Conservation (phyloP, 2,329 filamentous ascomycete species). For the Venturia oleaginea region DNA sequence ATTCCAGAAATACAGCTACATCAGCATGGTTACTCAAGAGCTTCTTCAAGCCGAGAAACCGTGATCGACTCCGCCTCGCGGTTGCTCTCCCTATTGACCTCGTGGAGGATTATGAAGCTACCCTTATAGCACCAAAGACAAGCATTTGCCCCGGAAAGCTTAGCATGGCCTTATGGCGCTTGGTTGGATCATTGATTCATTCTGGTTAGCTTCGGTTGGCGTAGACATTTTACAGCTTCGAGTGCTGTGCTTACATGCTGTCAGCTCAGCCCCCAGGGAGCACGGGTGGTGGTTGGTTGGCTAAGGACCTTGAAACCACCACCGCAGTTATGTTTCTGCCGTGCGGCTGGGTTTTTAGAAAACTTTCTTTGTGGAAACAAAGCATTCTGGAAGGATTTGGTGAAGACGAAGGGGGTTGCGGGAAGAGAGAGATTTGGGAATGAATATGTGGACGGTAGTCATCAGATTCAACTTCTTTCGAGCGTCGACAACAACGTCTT, state of each 20-base stretch:
- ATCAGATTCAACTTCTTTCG: neutral
- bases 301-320: neutral
- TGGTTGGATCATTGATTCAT: neutral
- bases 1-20: neutral
- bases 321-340: neutral
- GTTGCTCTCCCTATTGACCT: neutral
- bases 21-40: neutral
- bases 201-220: neutral
- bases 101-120: constrained; percentile 4
- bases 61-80: neutral
- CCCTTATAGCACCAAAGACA: neutral
- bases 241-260: neutral
- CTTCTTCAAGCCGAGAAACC: neutral
- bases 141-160: constrained; percentile 1
- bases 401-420: neutral
- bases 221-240: neutral
- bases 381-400: neutral
- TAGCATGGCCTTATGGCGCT: neutral
- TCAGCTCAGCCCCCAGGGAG: neutral
- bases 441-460: neutral
- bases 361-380: neutral
- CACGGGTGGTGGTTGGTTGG: neutral
- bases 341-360: neutral
- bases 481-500: neutral
- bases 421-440: neutral